These are phyloP conservation scores for Sungouiozyma intestinalis DNA, from an alignment of 805 yeast genomes.

Conservation along the genomic window DNA sequence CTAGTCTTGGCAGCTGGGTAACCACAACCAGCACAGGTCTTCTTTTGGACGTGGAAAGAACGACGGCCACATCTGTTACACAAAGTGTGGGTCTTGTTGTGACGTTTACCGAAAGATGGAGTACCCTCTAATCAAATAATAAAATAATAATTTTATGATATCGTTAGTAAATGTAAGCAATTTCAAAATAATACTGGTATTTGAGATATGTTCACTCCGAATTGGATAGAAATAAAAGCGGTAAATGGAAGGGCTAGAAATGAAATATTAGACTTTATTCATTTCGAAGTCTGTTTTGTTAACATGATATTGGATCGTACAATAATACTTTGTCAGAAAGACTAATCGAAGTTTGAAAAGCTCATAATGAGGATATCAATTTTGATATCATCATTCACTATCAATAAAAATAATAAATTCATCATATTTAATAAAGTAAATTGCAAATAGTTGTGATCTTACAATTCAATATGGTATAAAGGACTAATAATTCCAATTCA, in stretches of 20 bases:
- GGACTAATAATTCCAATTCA: not conserved
- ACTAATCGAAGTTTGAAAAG: not conserved
- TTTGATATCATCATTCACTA: not conserved
- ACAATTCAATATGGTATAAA: too few species aligned
- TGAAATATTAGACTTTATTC: not conserved
- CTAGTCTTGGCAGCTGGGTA: slow-evolving; percentile 99
- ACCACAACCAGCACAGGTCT: slow-evolving; percentile 97
- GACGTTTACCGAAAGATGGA: slow-evolving; percentile 99
- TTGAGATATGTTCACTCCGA: too few species aligned
- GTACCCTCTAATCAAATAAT: slow-evolving; percentile 72
- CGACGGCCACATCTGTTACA: slow-evolving; percentile 99
- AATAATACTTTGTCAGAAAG: not conserved
- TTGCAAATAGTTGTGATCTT: too few species aligned
- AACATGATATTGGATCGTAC: not conserved
- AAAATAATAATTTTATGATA: slow-evolving; percentile 3
- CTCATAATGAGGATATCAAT: not conserved
- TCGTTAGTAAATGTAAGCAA: slow-evolving; percentile 26
- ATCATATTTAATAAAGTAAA: not conserved
- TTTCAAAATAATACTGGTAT: too few species aligned
- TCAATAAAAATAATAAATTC: not conserved
- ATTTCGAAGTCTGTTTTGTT: not conserved
- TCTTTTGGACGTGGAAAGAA: slow-evolving; percentile 98
- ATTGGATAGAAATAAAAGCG: not conserved
- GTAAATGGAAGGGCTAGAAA: not conserved
- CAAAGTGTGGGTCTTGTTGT: slow-evolving; percentile 98